phyloP scores from a whole-genome alignment of 768 basidiomycete species.

The Mycena indigotica region DNA sequence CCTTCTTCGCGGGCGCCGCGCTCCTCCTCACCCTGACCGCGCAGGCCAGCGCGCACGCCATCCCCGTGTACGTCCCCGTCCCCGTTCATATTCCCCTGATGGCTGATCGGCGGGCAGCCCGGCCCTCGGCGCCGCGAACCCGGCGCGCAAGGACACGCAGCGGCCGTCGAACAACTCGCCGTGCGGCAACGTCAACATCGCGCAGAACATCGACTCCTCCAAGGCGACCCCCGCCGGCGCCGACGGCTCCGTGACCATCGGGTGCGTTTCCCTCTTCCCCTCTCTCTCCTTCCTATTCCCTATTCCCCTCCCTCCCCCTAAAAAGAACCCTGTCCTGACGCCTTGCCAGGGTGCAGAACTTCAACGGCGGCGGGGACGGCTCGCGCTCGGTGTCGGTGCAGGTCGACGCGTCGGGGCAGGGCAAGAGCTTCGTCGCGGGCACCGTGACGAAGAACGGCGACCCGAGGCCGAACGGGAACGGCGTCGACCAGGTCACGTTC shows the following conservation, averaged over 20 bases:
- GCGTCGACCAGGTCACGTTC: conserved; percentile 44
- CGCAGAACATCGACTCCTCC: conserved; percentile 23
- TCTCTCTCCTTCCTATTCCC: neutral
- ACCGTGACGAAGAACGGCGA: conserved; percentile 24
- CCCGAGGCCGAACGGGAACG: conserved; percentile 38
- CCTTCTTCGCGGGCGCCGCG: conserved; percentile 16
- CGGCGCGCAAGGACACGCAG: conserved; percentile 22
- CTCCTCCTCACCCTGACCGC: conserved; percentile 19
- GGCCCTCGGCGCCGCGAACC: conserved; percentile 18
- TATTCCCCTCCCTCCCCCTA: neutral
- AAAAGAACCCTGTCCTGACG: neutral
- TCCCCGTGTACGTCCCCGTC: conserved; percentile 7
- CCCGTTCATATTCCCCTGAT: no score
- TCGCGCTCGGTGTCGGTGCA: conserved; percentile 20
- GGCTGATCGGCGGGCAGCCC: no score
- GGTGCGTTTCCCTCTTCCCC: conserved; percentile 18
- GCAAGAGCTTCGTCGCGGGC: conserved; percentile 20
- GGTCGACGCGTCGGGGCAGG: conserved; percentile 20
- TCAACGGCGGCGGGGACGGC: conserved; percentile 21
- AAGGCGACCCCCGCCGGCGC: conserved; percentile 24
- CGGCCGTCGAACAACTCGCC: conserved; percentile 20
- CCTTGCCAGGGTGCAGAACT: neutral
- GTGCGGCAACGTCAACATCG: conserved; percentile 21
- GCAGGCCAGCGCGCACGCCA: conserved; percentile 16
- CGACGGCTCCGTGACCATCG: conserved; percentile 33